phyloP scores from a whole-genome alignment of 139 green algal species.

The Eudorina sp. region DNA sequence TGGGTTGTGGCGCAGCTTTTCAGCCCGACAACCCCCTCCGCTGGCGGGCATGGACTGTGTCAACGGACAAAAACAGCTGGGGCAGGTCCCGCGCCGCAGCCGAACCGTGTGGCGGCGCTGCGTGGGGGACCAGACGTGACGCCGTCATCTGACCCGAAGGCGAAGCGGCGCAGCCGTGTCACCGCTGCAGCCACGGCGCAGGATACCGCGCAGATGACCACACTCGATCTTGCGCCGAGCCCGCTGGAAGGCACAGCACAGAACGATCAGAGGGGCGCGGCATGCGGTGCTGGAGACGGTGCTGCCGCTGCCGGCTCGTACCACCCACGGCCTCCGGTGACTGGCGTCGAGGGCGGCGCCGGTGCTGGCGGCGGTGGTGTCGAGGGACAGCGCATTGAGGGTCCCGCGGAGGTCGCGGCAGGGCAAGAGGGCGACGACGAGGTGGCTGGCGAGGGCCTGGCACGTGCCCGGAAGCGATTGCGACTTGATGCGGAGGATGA shows the following conservation, averaged over 20 bases:
- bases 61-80: too few relatives aligned
- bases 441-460: background rate
- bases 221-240: background rate
- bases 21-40: conserved; percentile 2
- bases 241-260: conserved; percentile 36
- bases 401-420: background rate
- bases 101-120: background rate
- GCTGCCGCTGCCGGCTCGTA: background rate
- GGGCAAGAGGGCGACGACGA: conserved; percentile 1
- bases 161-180: conserved; percentile 37
- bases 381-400: background rate
- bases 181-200: background rate
- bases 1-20: conserved; percentile 3
- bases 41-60: background rate
- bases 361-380: background rate
- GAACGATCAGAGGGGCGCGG: background rate
- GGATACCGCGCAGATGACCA: too few relatives aligned
- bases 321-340: background rate
- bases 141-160: conserved; percentile 38
- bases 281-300: background rate
- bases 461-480: conserved; percentile 22
- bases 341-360: background rate
- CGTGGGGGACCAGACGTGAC: conserved; percentile 1
- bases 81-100: background rate
- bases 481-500: conserved; percentile 1